Evolutionary conservation across 106 monocot species (phyloP), one percentile per base, ranked within the genome.

Genomic region (Agapanthus africanus): DNA sequence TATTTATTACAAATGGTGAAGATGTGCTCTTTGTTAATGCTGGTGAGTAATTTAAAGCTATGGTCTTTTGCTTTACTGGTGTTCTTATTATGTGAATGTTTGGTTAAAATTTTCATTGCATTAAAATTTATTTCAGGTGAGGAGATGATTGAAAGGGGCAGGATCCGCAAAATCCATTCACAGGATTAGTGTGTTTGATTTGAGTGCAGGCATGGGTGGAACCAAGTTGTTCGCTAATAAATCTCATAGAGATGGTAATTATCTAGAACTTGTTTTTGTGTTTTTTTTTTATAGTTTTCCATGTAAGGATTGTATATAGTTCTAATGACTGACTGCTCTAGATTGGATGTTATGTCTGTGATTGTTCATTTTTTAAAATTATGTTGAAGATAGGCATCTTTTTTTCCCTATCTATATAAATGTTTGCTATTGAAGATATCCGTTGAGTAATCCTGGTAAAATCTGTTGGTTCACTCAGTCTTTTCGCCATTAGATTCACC

Each of bases 221-320:
- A 77, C 71, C 38, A 94, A 80, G 76, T 26, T 79, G 57, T 73
- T 82, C 10, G 74, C 84, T 25, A 80, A 83, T 40, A 82, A 65
- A 71, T 40, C 80, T 38, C 78, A 87, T 62, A 59, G 50, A 81
- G 85, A 92, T 68, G 84, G 86, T 82, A n/a, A 80, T 31, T 65
- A 36, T 28, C 22, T 35, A 62, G 25, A 62, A 57, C 56, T 57
- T 57, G 31, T 28, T 57, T 1, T 2, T 57, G 30, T 57, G 27
- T 57, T 13, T 30, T 30, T 57, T 57, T n/a, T n/a, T n/a, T n/a
- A n/a, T n/a, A n/a, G n/a, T n/a, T n/a, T n/a, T n/a, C n/a, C n/a
- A n/a, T n/a, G n/a, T n/a, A n/a, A n/a, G n/a, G n/a, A n/a, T n/a
- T n/a, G n/a, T n/a, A n/a, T n/a, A n/a, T n/a, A n/a, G n/a, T n/a